Evolutionary conservation across 192 early-diverging fungal species (phyloP).

Genomic region (Coemansia sp.): DNA sequence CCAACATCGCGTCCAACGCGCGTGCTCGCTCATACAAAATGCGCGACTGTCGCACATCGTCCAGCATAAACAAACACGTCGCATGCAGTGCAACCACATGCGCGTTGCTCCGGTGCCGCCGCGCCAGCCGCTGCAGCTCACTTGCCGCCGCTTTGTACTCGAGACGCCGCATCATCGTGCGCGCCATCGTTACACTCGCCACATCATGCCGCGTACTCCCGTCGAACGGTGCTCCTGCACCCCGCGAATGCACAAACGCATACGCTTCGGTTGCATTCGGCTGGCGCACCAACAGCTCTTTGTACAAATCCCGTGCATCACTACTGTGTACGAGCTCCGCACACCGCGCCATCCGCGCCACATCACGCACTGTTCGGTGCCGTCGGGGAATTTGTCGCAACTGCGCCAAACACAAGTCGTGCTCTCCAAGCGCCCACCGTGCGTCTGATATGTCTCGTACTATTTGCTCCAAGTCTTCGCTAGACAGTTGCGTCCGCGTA

Average conservation of each 20-base stretch:
- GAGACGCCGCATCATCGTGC: slow-evolving; percentile 21
- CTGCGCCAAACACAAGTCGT: slow-evolving; percentile 49
- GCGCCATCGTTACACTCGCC: slow-evolving; percentile 18
- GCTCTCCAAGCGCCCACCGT: slow-evolving; percentile 39
- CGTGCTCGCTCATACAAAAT: slow-evolving; percentile 32
- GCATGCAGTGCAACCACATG: slow-evolving; percentile 33
- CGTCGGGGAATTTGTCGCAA: slow-evolving; percentile 45
- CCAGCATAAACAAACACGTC: slow-evolving; percentile 35
- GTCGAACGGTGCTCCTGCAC: not conserved
- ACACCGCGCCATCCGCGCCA: slow-evolving; percentile 41
- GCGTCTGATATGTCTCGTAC: slow-evolving; percentile 39
- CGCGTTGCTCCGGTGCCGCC: slow-evolving; percentile 24
- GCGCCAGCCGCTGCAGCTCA: slow-evolving; percentile 18
- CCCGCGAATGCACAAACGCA: slow-evolving; percentile 4
- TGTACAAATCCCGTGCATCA: slow-evolving; percentile 29
- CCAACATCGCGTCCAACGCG: slow-evolving; percentile 16
- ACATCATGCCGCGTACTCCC: slow-evolving; percentile 24
- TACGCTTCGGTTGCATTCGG: slow-evolving; percentile 41
- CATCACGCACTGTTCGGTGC: slow-evolving; percentile 24
- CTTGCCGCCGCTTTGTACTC: slow-evolving; percentile 21
- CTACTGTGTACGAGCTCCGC: slow-evolving; percentile 23
- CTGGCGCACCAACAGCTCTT: slow-evolving; percentile 26
- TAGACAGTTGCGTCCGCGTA: slow-evolving; percentile 14
- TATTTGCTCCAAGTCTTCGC: slow-evolving; percentile 27
- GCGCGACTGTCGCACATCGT: slow-evolving; percentile 10